Percentiles rank a stretch among this genome's conserved stretches.
Conservation (phyloP, 169 alveolate genomes). For the Plasmodium cynomolgi region DNA sequence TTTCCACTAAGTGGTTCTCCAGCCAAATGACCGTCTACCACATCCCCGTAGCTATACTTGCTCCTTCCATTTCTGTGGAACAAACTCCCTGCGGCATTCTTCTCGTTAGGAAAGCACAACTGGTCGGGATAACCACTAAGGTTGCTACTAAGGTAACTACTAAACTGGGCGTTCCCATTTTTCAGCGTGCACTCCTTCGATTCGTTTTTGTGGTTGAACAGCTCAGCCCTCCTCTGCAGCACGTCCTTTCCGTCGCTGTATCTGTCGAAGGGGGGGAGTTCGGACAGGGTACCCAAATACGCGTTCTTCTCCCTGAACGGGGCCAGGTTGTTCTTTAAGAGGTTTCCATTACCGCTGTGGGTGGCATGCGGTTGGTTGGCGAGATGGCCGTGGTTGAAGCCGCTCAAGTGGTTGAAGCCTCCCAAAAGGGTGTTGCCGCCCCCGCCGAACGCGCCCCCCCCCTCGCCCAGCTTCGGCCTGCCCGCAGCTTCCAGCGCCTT, state of each 20-base stretch:
- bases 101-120: background rate
- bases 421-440: background rate
- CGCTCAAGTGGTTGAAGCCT: background rate
- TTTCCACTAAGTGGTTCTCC: background rate
- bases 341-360: background rate
- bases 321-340: background rate
- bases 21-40: background rate
- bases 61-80: background rate
- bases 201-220: background rate
- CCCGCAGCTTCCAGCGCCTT: background rate
- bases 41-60: background rate
- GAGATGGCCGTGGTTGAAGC: background rate
- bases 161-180: background rate
- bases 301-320: background rate
- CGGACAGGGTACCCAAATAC: background rate
- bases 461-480: background rate
- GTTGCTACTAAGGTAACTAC: background rate
- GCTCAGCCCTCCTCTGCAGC: background rate
- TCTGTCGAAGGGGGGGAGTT: background rate
- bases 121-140: background rate
- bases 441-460: too few relatives aligned
- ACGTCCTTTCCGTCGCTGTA: background rate
- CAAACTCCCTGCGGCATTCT: background rate
- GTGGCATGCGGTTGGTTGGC: background rate
- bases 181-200: background rate